Conservation (phyloP, 208 protist genomes). For the Crithidia brevicula region DNA sequence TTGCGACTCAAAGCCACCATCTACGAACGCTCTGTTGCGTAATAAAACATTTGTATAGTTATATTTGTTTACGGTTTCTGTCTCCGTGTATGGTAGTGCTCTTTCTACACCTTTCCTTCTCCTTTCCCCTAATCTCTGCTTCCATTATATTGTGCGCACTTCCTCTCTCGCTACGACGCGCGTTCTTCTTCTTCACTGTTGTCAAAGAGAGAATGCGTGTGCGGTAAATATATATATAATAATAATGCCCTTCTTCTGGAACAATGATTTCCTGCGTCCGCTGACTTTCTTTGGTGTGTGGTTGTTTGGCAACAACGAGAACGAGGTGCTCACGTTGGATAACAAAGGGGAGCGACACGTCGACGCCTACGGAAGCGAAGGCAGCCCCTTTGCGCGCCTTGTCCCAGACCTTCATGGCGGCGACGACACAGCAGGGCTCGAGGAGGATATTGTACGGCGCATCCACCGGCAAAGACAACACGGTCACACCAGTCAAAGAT, state of each 20-base stretch:
- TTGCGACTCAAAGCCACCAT: no score
- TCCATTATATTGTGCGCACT: no score
- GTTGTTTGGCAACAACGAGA: slow-evolving; percentile 17
- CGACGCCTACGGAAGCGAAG: slow-evolving; percentile 12
- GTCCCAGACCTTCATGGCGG: slow-evolving; percentile 2
- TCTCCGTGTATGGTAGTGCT: no score
- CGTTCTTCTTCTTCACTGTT: no score
- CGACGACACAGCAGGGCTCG: not conserved
- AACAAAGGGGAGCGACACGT: slow-evolving; percentile 11
- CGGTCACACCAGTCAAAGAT: no score
- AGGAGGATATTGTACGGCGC: not conserved
- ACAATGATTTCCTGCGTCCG: slow-evolving; percentile 9
- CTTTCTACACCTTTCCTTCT: no score
- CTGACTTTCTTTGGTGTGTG: slow-evolving; percentile 7
- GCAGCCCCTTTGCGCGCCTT: slow-evolving; percentile 23
- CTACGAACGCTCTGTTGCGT: no score
- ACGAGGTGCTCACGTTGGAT: slow-evolving; percentile 18
- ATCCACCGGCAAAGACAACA: not conserved
- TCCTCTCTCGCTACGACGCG: no score
- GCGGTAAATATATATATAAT: not conserved
- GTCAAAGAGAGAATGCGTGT: not conserved
- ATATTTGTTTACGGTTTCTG: no score
- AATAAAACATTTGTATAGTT: no score
- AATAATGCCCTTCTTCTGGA: slow-evolving; percentile 2
- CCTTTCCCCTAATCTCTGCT: no score